These are phyloP conservation scores for Arbutus unedo DNA, from an alignment of 148 eudicot genomes.

Conservation along the genomic window DNA sequence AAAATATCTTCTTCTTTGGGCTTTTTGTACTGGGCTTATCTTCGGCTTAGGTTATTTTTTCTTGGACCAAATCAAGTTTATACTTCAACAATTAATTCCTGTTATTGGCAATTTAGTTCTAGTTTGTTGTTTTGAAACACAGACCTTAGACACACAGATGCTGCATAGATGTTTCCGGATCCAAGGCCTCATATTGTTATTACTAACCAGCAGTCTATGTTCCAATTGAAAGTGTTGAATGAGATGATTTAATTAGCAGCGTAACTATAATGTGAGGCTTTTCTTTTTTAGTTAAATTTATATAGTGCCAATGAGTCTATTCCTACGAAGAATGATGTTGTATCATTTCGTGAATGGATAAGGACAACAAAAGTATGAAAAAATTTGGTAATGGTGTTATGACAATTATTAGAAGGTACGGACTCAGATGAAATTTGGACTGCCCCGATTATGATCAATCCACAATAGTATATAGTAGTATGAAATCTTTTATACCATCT, in stretches of 20 bases:
- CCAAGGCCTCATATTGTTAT: conserved; percentile 43
- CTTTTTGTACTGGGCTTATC: too few relatives aligned
- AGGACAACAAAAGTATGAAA: background rate
- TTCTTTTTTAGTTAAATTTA: background rate
- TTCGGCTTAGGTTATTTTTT: too few relatives aligned
- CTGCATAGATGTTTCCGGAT: too few relatives aligned
- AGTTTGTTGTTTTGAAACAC: conserved; percentile 83
- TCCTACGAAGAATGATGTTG: background rate
- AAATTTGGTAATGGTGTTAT: background rate
- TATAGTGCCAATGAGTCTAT: background rate
- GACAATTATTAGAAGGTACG: background rate
- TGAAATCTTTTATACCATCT: too few relatives aligned
- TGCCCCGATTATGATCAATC: too few relatives aligned
- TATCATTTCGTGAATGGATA: background rate
- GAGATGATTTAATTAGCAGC: background rate
- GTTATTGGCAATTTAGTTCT: conserved; percentile 11
- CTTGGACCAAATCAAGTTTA: too few relatives aligned
- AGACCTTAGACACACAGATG: conserved; percentile 75
- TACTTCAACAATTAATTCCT: too few relatives aligned
- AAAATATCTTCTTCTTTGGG: too few relatives aligned
- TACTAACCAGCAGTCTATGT: background rate
- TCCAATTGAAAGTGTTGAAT: background rate
- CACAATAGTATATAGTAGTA: too few relatives aligned
- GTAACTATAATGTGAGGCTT: background rate
- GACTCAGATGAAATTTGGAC: too few relatives aligned